A percentile compares a stretch with the other conserved stretches of the same genome.
phyloP scores from a whole-genome alignment of 768 basidiomycete genomes.

The Boletus coccyginus region DNA sequence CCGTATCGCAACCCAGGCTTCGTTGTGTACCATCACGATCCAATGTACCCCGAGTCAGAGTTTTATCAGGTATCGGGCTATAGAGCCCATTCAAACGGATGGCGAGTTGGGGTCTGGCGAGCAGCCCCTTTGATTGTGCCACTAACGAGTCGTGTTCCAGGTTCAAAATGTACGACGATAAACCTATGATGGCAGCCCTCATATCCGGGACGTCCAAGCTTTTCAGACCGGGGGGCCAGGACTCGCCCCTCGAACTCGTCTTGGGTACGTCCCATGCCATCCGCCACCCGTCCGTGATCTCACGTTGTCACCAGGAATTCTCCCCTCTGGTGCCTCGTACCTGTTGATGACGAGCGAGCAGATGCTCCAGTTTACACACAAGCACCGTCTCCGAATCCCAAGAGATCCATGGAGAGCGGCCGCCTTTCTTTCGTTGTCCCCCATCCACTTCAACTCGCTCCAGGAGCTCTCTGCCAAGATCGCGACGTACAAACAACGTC shows the following conservation, averaged over 20 bases:
- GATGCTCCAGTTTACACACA: slow-evolving; percentile 20
- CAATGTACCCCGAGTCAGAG: slow-evolving; percentile 13
- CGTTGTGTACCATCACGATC: neutral
- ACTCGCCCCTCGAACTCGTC: slow-evolving; percentile 38
- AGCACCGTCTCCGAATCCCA: slow-evolving; percentile 12
- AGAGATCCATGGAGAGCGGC: slow-evolving; percentile 13
- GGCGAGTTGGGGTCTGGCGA: slow-evolving; percentile 7
- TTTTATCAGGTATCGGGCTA: slow-evolving; percentile 31
- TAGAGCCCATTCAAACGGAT: slow-evolving; percentile 29
- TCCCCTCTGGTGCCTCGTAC: slow-evolving; percentile 42
- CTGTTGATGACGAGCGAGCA: slow-evolving; percentile 40
- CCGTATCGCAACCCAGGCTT: neutral
- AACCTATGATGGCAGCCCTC: slow-evolving; percentile 31
- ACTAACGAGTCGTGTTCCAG: slow-evolving; percentile 3
- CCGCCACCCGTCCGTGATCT: neutral
- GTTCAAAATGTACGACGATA: slow-evolving; percentile 36
- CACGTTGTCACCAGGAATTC: slow-evolving; percentile 36
- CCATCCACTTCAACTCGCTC: slow-evolving; percentile 38
- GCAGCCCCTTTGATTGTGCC: neutral
- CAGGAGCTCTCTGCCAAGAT: slow-evolving; percentile 39
- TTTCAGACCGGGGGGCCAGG: slow-evolving; percentile 27
- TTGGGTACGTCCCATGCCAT: slow-evolving; percentile 33
- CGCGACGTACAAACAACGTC: slow-evolving; percentile 36
- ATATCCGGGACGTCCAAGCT: slow-evolving; percentile 25
- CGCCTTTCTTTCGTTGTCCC: slow-evolving; percentile 46